Evolutionary conservation across 2,329 filamentous ascomycete species (phyloP).

Genomic region (Helotiales sp.): DNA sequence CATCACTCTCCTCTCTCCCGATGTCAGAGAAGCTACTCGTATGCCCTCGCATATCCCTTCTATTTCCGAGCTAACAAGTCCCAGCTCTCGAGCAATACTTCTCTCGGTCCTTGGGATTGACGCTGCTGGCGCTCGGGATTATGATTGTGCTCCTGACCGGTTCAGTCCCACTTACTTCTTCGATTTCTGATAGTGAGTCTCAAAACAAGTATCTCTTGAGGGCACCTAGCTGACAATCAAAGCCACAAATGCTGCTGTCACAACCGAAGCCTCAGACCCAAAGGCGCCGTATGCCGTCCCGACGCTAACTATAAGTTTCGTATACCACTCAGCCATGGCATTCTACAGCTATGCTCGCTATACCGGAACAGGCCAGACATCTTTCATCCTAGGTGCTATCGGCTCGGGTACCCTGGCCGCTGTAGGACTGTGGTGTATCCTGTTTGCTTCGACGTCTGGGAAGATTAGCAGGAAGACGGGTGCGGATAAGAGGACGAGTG

Average conservation of each 20-base stretch:
- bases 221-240: slow-evolving; percentile 16
- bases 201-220: neutral
- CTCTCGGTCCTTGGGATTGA: slow-evolving; percentile 59
- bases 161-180: slow-evolving; percentile 61
- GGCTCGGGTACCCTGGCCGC: slow-evolving; percentile 55
- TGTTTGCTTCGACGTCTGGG: slow-evolving; percentile 56
- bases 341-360: slow-evolving; percentile 66
- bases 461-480: slow-evolving; percentile 66
- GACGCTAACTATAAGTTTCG: slow-evolving; percentile 60
- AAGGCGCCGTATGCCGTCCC: slow-evolving; percentile 63
- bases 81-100: slow-evolving; percentile 23
- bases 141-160: slow-evolving; percentile 67
- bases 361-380: slow-evolving; percentile 52
- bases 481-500: slow-evolving; percentile 68
- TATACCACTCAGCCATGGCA: slow-evolving; percentile 61
- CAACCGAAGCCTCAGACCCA: slow-evolving; percentile 51
- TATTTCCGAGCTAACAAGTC: slow-evolving; percentile 9
- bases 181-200: slow-evolving; percentile 38
- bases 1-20: slow-evolving; percentile 61
- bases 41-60: slow-evolving; percentile 34
- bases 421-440: slow-evolving; percentile 62
- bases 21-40: slow-evolving; percentile 60
- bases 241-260: slow-evolving; percentile 44
- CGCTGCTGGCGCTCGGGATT: slow-evolving; percentile 60
- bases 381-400: slow-evolving; percentile 57